phyloP scores from a whole-genome alignment of 164 flowering plant genomes.

The Houttuynia cordata region DNA sequence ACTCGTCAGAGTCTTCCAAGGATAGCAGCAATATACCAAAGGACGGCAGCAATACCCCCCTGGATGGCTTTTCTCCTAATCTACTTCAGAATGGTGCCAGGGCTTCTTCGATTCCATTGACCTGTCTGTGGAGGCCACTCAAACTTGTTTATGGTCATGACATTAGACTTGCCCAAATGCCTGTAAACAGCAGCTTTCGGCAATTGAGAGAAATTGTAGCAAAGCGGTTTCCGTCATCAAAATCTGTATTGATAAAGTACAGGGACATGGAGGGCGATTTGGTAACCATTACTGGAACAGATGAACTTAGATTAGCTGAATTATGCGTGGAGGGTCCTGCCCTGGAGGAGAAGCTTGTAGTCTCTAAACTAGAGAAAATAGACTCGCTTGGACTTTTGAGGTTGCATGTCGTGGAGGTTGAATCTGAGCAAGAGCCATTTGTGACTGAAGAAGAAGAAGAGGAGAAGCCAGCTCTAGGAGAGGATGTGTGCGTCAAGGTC shows the following conservation, averaged over 20 bases:
- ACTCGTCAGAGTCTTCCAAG: conserved; percentile 19
- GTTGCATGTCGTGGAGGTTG: conserved; percentile 84
- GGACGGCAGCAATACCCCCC: neutral
- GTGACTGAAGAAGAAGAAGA: conserved; percentile 65
- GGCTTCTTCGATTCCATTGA: conserved; percentile 10
- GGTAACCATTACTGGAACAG: conserved; percentile 75
- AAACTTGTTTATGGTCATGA: conserved; percentile 97
- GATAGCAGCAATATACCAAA: neutral
- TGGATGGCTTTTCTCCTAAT: conserved; percentile 4
- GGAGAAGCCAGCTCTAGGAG: conserved; percentile 7
- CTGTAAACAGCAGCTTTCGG: conserved; percentile 61
- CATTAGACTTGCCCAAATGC: conserved; percentile 88
- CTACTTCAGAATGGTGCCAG: conserved; percentile 7
- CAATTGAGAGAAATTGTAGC: conserved; percentile 68
- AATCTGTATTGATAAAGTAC: conserved; percentile 79
- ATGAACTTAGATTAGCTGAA: conserved; percentile 84
- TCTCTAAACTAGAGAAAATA: conserved; percentile 35
- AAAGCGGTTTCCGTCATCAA: conserved; percentile 71
- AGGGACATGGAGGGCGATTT: conserved; percentile 91
- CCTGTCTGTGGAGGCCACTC: conserved; percentile 54
- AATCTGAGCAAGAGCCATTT: conserved; percentile 88
- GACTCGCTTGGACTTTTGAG: conserved; percentile 47
- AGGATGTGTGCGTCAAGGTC: conserved; percentile 42
- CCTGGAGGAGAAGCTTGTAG: conserved; percentile 11
- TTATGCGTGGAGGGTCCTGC: conserved; percentile 34